phyloP scores from a whole-genome alignment of 208 protist species.

The Trypanosoma caninum region DNA sequence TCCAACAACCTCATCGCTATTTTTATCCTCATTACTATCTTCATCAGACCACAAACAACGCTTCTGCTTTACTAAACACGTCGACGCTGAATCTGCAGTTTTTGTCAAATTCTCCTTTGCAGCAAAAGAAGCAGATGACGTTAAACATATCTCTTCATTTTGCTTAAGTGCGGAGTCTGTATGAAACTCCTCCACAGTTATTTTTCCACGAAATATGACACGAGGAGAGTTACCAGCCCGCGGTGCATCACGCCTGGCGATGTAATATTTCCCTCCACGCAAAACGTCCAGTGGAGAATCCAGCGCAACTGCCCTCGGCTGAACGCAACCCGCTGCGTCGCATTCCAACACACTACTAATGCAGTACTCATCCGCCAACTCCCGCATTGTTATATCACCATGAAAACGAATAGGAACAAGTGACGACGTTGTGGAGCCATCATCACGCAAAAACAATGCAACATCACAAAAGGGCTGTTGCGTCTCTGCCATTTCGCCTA shows the following conservation, averaged over 20 bases:
- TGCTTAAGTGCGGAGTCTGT: slow-evolving; percentile 36
- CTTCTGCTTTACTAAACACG: background rate
- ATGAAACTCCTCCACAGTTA: slow-evolving; percentile 81
- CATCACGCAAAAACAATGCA: slow-evolving; percentile 52
- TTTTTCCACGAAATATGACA: slow-evolving; percentile 79
- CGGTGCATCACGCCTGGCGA: slow-evolving; percentile 55
- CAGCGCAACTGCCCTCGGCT: slow-evolving; percentile 67
- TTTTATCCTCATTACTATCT: background rate
- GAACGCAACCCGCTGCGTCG: slow-evolving; percentile 55
- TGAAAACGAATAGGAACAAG: slow-evolving; percentile 53
- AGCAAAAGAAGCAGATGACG: no score
- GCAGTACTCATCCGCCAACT: slow-evolving; percentile 76
- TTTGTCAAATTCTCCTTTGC: background rate
- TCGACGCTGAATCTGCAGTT: background rate
- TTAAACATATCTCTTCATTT: no score
- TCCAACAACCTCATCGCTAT: background rate
- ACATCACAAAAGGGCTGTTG: background rate
- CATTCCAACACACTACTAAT: slow-evolving; percentile 86
- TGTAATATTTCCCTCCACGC: slow-evolving; percentile 74
- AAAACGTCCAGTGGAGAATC: slow-evolving; percentile 82
- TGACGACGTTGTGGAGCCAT: slow-evolving; percentile 2
- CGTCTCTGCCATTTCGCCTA: slow-evolving; percentile 5
- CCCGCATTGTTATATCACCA: slow-evolving; percentile 55
- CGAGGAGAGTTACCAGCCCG: slow-evolving; percentile 30
- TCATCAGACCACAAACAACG: background rate